Conservation (phyloP, 257 asterid genomes). For the Solanum rostratum region DNA sequence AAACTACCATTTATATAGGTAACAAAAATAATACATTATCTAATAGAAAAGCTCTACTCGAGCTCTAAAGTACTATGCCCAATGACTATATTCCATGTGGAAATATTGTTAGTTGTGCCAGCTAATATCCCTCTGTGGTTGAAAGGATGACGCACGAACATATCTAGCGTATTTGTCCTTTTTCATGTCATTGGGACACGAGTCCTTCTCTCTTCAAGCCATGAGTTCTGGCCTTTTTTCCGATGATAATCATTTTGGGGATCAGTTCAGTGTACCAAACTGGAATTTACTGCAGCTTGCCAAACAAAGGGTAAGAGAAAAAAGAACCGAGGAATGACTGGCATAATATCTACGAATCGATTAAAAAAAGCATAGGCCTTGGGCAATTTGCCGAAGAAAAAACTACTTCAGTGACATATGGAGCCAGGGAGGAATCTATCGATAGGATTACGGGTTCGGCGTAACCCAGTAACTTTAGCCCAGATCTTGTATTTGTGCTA, state of each 20-base stretch:
- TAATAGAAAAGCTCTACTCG: background rate
- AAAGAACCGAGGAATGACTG: background rate
- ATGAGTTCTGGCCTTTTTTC: too few species aligned
- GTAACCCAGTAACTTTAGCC: background rate
- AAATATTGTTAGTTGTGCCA: too few species aligned
- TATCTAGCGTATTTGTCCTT: too few species aligned
- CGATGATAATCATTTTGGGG: too few species aligned
- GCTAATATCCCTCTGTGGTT: too few species aligned
- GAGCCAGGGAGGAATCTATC: background rate
- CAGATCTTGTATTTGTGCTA: background rate
- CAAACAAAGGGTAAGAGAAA: background rate
- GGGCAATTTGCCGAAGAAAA: too few species aligned
- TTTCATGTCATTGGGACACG: too few species aligned
- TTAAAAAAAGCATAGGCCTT: background rate
- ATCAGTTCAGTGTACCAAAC: background rate
- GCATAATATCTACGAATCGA: background rate
- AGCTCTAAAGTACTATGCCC: background rate
- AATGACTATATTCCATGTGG: background rate
- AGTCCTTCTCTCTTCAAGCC: too few species aligned
- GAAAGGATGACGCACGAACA: too few species aligned
- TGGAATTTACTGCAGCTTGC: background rate
- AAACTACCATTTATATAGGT: background rate
- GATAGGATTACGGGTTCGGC: background rate
- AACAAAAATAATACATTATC: background rate
- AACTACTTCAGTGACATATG: background rate